phyloP scores from a whole-genome alignment of 2,329 filamentous ascomycete species.

The Alternaria angustiovoidea region DNA sequence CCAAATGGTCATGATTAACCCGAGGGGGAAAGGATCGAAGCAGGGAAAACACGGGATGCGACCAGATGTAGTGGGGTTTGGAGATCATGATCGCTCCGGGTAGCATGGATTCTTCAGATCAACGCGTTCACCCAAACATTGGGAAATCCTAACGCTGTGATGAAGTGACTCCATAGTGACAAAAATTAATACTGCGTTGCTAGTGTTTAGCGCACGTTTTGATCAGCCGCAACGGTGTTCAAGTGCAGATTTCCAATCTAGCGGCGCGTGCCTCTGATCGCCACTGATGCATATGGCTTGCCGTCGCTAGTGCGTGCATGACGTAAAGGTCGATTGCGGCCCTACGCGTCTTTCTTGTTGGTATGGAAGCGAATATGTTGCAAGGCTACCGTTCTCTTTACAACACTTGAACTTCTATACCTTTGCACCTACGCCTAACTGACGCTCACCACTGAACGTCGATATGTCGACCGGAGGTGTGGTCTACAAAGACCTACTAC shows the following conservation, averaged over 20 bases:
- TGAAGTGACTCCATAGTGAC: background rate
- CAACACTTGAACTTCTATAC: background rate
- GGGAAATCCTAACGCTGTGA: background rate
- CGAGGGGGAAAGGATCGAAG: slow-evolving; percentile 12
- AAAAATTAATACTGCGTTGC: background rate
- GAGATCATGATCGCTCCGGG: slow-evolving; percentile 14
- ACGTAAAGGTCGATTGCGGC: slow-evolving; percentile 23
- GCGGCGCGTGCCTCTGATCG: slow-evolving; percentile 5
- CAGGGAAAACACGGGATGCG: slow-evolving; percentile 15
- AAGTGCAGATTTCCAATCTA: background rate
- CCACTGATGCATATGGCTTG: slow-evolving; percentile 19
- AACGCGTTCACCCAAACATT: background rate
- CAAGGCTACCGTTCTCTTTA: background rate
- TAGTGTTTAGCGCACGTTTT: background rate
- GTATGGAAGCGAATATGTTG: slow-evolving; percentile 18
- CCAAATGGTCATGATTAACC: slow-evolving; percentile 1
- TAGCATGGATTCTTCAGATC: background rate
- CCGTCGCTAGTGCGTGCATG: slow-evolving; percentile 26
- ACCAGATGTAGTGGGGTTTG: slow-evolving; percentile 9
- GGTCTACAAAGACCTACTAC: slow-evolving; percentile 49
- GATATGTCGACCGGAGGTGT: slow-evolving; percentile 43
- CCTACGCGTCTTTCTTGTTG: slow-evolving; percentile 10
- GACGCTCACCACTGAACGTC: slow-evolving; percentile 11
- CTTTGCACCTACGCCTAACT: background rate
- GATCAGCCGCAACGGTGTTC: background rate